Evolutionary conservation across 2,329 filamentous ascomycete species (phyloP), one percentile per base, ranked within the genome.

Genomic region (Aurifilum marmelostoma): DNA sequence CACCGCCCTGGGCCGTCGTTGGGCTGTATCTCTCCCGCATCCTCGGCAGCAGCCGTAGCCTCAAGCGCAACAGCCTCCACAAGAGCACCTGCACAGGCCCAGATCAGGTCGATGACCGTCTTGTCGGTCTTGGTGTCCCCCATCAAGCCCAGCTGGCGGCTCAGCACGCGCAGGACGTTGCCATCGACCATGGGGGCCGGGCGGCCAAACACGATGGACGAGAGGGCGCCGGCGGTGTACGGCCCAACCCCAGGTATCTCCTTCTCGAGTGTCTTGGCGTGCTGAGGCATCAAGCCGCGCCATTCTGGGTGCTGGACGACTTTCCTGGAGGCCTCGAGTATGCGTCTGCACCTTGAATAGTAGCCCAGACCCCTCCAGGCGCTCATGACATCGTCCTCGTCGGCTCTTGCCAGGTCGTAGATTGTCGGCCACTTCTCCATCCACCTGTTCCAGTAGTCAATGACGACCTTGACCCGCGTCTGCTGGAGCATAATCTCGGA

Each of bases 401-500:
- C 73, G 1, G 88, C 88, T 0, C 77, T 77, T 0, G 88, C 87
- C 8, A 90, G 81, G 29, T 85, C 83, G 1, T 82, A 80, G 3
- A 90, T 83, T 0, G 86, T 87, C 0, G 87, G 87, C 87, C 88
- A 90, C 67, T 83, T 83, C 0, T 76, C 80, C 80, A 88, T 88
- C 88, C 88, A 90, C 0, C 80, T 81, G 39, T 84, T 87, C 85
- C 88, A 90, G 75, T 90, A 90, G 63, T 85, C 86, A 27, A 89
- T 85, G 0, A 89, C 88, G 8, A 84, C 85, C 2, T 85, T 83
- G 4, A 90, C 88, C 37, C 88, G 85, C 1, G 88, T 90, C 77
- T 90, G 88, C 76, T 90, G 88, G 14, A 90, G 82, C 88, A 90
- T 90, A 73, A 89, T 86, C 78, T 90, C 88, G 74, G 85, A 88